Evolutionary conservation across 371 early-diverging fungal species (phyloP), one percentile per base, ranked within the genome.

Genomic region (Dichotomocladium elegans): DNA sequence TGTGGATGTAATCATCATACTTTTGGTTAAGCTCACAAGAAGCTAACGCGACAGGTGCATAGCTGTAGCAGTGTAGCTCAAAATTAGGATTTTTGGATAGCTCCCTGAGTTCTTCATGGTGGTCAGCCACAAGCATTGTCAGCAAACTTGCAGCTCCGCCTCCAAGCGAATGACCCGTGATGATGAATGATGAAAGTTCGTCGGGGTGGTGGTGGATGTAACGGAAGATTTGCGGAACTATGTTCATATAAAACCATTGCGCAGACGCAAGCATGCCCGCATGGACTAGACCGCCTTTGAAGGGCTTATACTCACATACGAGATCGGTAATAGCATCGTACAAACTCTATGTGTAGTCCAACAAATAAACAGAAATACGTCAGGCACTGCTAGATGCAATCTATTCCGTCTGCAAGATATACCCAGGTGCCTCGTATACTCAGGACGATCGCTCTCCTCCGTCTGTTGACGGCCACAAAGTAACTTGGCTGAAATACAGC

Each of bases 401-500:
- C 22, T 58, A 64, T 68, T 69, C 85, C 83, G 74, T 5, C 83
- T 85, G 14, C 85, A 86, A 0, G 27, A 50, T 28, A 65, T 77
- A 84, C 85, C 91, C 89, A 83, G 4, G 91, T 91, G n/a, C 93
- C 93, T 29, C 93, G 82, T 33, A 93, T 90, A 11, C 82, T 81
- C 22, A 93, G 58, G 0, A 92, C 88, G 22, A 93, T 77, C 0
- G 89, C 76, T 50, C 85, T 73, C 42, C 79, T 70, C 8, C 64
- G 72, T 11, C 81, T 76, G 55, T 93, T 94, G 25, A 83, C 64
- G 0, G 87, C 82, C 0, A 93, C 80, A 63, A 87, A 90, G 51
- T 92, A 90, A 58, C 86, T 85, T 0, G 92, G 93, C 33, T 85
- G 85, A 41, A 92, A 93, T 10, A 89, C 87, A 10, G 77, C 73